phyloP scores from a whole-genome alignment of 129 eudicot genomes.

The Flaveria trinervia region DNA sequence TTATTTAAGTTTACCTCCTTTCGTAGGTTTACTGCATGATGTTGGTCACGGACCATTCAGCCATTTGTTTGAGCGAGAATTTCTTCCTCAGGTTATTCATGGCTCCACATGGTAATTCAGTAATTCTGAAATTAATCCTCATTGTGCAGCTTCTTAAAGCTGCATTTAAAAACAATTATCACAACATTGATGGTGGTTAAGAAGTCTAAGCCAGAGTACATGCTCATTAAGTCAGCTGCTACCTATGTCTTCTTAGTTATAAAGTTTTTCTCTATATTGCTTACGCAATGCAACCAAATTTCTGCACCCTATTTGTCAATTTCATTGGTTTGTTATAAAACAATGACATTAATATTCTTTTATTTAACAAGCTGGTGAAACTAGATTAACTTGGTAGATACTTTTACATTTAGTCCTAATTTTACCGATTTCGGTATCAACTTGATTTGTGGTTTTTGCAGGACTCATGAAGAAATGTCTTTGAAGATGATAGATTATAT shows the following conservation, averaged over 20 bases:
- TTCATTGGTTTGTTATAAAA: slow-evolving; percentile 21
- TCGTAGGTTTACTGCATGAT: slow-evolving; percentile 84
- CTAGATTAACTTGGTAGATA: slow-evolving; percentile 9
- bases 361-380: slow-evolving; percentile 6
- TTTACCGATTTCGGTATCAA: slow-evolving; percentile 1
- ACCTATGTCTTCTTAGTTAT: slow-evolving; percentile 9
- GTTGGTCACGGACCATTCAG: slow-evolving; percentile 97
- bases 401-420: slow-evolving; percentile 12
- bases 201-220: slow-evolving; percentile 11
- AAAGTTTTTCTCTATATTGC: background rate
- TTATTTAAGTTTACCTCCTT: slow-evolving; percentile 4
- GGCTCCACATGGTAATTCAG: slow-evolving; percentile 72
- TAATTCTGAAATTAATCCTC: slow-evolving; percentile 26
- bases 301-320: slow-evolving; percentile 18
- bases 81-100: slow-evolving; percentile 62
- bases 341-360: background rate
- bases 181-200: background rate
- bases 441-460: slow-evolving; percentile 33
- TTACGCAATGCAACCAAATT: slow-evolving; percentile 7
- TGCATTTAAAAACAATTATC: background rate
- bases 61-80: slow-evolving; percentile 89
- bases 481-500: slow-evolving; percentile 62
- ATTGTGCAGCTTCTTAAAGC: slow-evolving; percentile 2
- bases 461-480: slow-evolving; percentile 99
- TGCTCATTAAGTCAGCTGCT: slow-evolving; percentile 20